Conservation (phyloP, 345 rosid genomes). For the Viola odorata region DNA sequence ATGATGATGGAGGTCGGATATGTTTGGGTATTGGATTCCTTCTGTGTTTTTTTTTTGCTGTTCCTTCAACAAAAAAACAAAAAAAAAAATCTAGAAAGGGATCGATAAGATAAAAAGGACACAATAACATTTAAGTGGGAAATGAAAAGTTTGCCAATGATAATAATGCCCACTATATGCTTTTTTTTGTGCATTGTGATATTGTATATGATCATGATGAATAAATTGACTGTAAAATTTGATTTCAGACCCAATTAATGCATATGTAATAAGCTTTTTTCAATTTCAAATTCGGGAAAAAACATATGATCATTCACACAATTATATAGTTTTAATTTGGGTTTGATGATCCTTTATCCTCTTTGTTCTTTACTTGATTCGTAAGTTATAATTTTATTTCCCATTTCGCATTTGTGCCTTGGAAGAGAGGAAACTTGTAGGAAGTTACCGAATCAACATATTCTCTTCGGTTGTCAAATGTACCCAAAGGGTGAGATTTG, state of each 20-base stretch:
- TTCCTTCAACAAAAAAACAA: not conserved
- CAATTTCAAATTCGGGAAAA: too few species aligned
- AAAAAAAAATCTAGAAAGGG: not conserved
- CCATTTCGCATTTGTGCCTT: too few species aligned
- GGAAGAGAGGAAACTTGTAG: not conserved
- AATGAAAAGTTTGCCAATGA: conserved; percentile 2
- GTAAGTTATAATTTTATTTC: too few species aligned
- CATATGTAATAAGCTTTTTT: too few species aligned
- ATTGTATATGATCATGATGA: not conserved
- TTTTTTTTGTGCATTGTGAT: conserved; percentile 4
- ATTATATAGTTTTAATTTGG: too few species aligned
- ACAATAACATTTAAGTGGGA: conserved; percentile 5
- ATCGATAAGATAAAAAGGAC: not conserved
- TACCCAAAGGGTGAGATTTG: too few species aligned
- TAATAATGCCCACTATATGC: conserved; percentile 13
- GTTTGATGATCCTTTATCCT: too few species aligned
- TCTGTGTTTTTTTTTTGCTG: conserved; percentile 1
- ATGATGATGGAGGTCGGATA: conserved; percentile 17
- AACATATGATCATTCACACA: too few species aligned
- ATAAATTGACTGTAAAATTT: too few species aligned
- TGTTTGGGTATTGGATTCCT: conserved; percentile 28
- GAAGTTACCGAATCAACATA: not conserved
- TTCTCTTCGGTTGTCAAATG: not conserved
- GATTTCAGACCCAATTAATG: too few species aligned
- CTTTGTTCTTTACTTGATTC: too few species aligned